These are phyloP conservation scores for Cyphellophora europaea DNA, from an alignment of 2,329 filamentous ascomycete species.

Conservation along the genomic window DNA sequence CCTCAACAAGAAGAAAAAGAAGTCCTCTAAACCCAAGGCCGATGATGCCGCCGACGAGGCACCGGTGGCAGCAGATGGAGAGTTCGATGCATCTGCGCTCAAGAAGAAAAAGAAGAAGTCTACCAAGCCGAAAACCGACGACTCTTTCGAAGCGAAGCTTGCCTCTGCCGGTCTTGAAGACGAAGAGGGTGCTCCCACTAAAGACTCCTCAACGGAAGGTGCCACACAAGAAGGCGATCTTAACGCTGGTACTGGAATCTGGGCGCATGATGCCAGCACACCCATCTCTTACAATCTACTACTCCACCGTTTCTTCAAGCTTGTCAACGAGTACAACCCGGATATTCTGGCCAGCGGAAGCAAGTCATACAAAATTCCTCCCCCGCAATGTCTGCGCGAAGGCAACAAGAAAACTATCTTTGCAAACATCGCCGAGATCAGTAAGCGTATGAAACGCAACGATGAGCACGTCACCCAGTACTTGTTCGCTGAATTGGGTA, in stretches of 20 bases:
- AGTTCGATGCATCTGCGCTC: conserved; percentile 58
- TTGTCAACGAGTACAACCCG: conserved; percentile 91
- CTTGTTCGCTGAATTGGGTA: conserved; percentile 96
- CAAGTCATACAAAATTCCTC: conserved; percentile 98
- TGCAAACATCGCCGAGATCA: conserved; percentile 97
- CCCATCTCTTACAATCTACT: conserved; percentile 77
- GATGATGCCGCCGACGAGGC: conserved; percentile 41
- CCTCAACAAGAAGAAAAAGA: conserved; percentile 68
- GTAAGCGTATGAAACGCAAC: conserved; percentile 97
- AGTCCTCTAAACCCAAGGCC: conserved; percentile 42
- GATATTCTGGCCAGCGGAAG: conserved; percentile 81
- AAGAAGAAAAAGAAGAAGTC: conserved; percentile 86
- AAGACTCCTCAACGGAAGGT: conserved; percentile 41
- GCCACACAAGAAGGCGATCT: conserved; percentile 60
- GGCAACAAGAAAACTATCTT: conserved; percentile 99
- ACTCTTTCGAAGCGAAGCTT: conserved; percentile 60
- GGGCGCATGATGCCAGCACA: conserved; percentile 69
- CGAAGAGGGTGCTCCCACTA: conserved; percentile 23
- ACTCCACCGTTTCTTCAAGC: conserved; percentile 85
- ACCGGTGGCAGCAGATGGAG: conserved; percentile 47
- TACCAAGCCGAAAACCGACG: conserved; percentile 46
- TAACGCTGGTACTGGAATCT: conserved; percentile 81
- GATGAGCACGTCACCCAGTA: conserved; percentile 97
- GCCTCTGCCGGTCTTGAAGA: conserved; percentile 52
- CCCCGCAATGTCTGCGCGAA: conserved; percentile 97